Conservation (phyloP, 2,329 filamentous ascomycete species). For the Rugonectria rugulosa region DNA sequence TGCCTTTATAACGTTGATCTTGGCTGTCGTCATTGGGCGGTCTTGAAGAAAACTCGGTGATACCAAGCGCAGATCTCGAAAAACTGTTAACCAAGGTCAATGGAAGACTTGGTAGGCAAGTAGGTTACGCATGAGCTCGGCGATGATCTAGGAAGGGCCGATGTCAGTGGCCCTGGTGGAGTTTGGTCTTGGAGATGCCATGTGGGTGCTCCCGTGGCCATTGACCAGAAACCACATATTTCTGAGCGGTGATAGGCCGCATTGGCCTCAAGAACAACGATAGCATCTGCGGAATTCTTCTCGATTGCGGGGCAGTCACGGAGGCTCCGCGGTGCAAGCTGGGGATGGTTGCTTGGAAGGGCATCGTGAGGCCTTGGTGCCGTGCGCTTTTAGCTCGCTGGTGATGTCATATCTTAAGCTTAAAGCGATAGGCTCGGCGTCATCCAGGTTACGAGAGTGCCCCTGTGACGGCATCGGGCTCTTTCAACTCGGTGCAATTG, state of each 20-base stretch:
- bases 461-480: slow-evolving; percentile 27
- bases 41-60: slow-evolving; percentile 13
- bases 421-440: slow-evolving; percentile 26
- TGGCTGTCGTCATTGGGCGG: slow-evolving; percentile 41
- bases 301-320: slow-evolving; percentile 3
- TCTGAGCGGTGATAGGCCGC: not conserved
- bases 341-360: not conserved
- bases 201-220: slow-evolving; percentile 11
- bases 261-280: not conserved
- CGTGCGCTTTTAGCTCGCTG: not conserved
- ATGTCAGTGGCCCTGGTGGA: slow-evolving; percentile 36
- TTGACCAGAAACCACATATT: not conserved
- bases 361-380: not conserved
- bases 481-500: slow-evolving; percentile 26
- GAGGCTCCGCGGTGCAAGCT: not conserved
- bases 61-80: slow-evolving; percentile 23
- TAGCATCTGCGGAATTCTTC: not conserved
- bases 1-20: slow-evolving; percentile 23
- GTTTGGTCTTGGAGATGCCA: slow-evolving; percentile 10
- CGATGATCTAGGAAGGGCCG: slow-evolving; percentile 32
- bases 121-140: slow-evolving; percentile 13
- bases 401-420: slow-evolving; percentile 40
- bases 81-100: slow-evolving; percentile 2
- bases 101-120: not conserved
- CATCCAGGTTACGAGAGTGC: slow-evolving; percentile 7